Conservation (phyloP, 2,329 filamentous ascomycete genomes). For the Coniochaeta ligniaria region DNA sequence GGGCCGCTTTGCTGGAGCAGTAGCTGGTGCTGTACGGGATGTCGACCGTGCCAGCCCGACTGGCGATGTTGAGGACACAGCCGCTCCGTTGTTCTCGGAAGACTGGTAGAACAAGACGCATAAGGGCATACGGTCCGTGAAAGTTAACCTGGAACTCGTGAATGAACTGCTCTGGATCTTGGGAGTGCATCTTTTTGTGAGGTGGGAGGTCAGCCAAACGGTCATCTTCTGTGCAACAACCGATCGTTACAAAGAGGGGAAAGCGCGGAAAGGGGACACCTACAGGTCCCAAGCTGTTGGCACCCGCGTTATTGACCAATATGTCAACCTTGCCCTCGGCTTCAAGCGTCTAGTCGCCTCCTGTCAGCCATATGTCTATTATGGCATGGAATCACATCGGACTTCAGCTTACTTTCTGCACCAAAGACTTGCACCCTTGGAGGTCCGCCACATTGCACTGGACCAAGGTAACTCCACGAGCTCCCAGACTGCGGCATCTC, state of each 20-base stretch:
- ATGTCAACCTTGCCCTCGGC: constrained; percentile 15
- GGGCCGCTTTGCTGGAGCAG: constrained; percentile 22
- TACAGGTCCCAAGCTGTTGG: constrained; percentile 18
- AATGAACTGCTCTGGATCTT: constrained; percentile 18
- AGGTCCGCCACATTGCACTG: constrained; percentile 18
- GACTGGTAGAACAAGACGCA: constrained; percentile 18
- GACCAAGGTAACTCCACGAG: constrained; percentile 11
- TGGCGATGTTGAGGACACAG: constrained; percentile 22
- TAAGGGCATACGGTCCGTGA: constrained; percentile 21
- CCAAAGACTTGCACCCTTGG: constrained; percentile 15
- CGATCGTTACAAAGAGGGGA: not conserved
- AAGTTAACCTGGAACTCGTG: constrained; percentile 21
- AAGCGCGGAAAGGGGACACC: not conserved
- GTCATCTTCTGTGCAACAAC: not conserved
- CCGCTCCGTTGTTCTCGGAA: constrained; percentile 17
- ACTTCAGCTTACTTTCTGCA: constrained; percentile 10
- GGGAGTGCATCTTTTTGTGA: constrained; percentile 13
- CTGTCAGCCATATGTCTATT: not conserved
- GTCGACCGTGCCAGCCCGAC: constrained; percentile 19
- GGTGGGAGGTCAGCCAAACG: not conserved
- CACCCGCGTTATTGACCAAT: constrained; percentile 22
- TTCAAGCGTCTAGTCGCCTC: constrained; percentile 8
- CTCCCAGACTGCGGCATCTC: constrained; percentile 13
- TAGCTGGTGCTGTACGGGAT: constrained; percentile 23
- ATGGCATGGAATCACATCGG: not conserved